Evolutionary conservation across 192 early-diverging fungal species (phyloP), one percentile per base, ranked within the genome.

Genomic region (Coemansia sp.): DNA sequence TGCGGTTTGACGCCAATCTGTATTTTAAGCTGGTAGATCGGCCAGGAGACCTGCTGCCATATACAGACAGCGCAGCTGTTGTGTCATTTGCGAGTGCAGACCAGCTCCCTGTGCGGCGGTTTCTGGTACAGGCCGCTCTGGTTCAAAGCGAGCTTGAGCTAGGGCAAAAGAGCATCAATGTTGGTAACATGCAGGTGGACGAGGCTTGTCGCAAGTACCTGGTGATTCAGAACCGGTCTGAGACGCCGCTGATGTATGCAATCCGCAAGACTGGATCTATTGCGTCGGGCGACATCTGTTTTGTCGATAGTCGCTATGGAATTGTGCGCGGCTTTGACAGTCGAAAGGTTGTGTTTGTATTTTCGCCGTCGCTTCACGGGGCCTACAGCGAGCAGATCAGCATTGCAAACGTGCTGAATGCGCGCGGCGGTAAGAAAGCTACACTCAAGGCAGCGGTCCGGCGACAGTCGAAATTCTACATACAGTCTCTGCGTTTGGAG

Each of bases 151-250:
- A 91, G 40, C 92, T 99, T 84, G 94, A 95, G 40, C 74, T 99
- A 1, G 94, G 94, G 18, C 97, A 99, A 68, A 92, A 92, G 67
- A 92, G 95, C 74, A 97, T 97, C 79, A 98, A 98, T 58, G 96
- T 99, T 77, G 97, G 97, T 28, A 83, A 85, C 20, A 83, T 97
- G 57, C 92, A 97, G 70, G 87, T 88, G 46, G 92, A 93, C 68
- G 88, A 90, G 68, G 36, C 69, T 0, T 84, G 86, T 44, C 83
- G 91, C 42, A 92, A 89, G 42, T 96, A 96, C 70, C 85, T 88
- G 15, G 91, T 99, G 21, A 85, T 97, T 37, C 88, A 93, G 56
- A 97, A 99, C 72, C 89, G 91, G 17, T 89, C 90, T 20, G 95
- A 96, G 71, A 87, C 88, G 18, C 89, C 95, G 0, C 72, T 96